Conservation (phyloP, 345 rosid genomes). For the Corymbia maculata region DNA sequence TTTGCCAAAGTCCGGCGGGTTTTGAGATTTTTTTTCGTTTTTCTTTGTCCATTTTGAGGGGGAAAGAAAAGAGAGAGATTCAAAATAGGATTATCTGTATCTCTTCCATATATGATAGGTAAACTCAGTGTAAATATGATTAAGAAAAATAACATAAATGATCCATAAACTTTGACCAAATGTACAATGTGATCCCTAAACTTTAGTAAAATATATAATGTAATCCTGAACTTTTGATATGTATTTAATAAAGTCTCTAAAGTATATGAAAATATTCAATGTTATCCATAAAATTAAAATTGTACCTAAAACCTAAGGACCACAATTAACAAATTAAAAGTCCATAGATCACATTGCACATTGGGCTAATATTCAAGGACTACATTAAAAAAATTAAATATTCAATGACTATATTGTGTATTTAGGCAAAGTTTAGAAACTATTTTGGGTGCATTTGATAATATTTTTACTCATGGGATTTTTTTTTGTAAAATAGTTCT, state of each 20-base stretch:
- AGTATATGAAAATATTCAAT: too few relatives aligned
- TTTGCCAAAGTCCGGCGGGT: not conserved
- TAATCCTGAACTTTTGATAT: too few relatives aligned
- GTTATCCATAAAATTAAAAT: too few relatives aligned
- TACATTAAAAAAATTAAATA: too few relatives aligned
- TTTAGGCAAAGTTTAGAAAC: too few relatives aligned
- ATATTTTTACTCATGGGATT: too few relatives aligned
- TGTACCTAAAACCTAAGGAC: accelerated
- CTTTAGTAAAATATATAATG: too few relatives aligned
- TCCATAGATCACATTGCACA: accelerated
- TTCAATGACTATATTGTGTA: too few relatives aligned
- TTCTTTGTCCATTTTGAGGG: not conserved
- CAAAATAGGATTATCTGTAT: not conserved
- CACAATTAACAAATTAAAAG: not conserved
- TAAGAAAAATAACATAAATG: not conserved
- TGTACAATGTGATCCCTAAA: not conserved
- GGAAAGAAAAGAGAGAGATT: not conserved
- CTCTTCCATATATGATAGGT: not conserved
- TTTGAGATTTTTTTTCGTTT: not conserved
- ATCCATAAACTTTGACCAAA: not conserved
- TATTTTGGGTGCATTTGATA: too few relatives aligned
- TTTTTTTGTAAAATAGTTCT: too few relatives aligned
- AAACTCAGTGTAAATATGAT: not conserved
- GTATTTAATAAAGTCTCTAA: not conserved
- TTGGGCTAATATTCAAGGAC: accelerated